These are phyloP conservation scores for Rhynchosporium agropyri DNA, from an alignment of 2,329 filamentous ascomycete genomes.

Conservation along the genomic window DNA sequence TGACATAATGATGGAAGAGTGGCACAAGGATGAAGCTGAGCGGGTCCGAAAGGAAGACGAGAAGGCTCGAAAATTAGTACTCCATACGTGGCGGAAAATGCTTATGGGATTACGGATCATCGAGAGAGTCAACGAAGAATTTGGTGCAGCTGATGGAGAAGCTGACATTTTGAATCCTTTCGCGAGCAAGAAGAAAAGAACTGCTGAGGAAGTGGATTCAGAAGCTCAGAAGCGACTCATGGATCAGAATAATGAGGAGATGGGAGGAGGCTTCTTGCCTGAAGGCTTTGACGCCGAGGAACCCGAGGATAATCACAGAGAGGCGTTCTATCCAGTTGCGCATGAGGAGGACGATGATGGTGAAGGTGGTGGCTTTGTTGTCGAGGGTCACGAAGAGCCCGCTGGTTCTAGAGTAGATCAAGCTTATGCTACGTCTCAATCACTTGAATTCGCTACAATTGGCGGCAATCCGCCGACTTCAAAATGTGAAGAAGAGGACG, in stretches of 20 bases:
- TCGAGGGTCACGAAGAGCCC: conserved; percentile 36
- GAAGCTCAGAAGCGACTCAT: conserved; percentile 38
- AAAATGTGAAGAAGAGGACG: conserved; percentile 29
- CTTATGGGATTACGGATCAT: conserved; percentile 83
- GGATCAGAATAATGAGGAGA: conserved; percentile 50
- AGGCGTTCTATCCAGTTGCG: conserved; percentile 40
- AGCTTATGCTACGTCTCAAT: conserved; percentile 33
- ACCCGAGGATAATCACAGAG: conserved; percentile 23
- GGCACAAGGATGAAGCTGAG: conserved; percentile 77
- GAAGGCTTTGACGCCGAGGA: conserved; percentile 57
- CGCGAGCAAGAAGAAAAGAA: conserved; percentile 46
- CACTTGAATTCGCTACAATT: conserved; percentile 24
- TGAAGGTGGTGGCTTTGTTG: conserved; percentile 36
- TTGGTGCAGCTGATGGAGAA: conserved; percentile 62
- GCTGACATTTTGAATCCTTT: conserved; percentile 59
- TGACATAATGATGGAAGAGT: conserved; percentile 73
- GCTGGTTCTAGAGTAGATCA: conserved; percentile 18
- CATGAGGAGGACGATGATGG: conserved; percentile 35
- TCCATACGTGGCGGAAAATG: conserved; percentile 84
- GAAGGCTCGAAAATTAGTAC: conserved; percentile 73
- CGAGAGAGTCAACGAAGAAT: conserved; percentile 74
- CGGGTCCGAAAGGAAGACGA: conserved; percentile 77
- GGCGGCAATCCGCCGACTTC: conserved; percentile 1
- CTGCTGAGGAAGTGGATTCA: conserved; percentile 37
- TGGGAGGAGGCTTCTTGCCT: conserved; percentile 63